Conservation (phyloP, 1,139 yeast species). For the Pichia terricola region DNA sequence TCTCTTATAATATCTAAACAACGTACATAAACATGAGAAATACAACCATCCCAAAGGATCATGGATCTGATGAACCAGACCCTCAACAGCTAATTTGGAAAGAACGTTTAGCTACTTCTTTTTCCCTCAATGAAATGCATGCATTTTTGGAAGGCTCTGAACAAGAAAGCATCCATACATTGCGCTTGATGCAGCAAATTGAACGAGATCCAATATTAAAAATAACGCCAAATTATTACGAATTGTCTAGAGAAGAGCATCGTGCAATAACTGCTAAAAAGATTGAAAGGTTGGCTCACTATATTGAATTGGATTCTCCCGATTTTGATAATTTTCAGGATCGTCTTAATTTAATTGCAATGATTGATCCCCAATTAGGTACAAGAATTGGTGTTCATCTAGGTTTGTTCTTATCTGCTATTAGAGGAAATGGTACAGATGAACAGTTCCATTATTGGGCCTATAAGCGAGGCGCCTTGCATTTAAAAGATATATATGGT, state of each 20-base stretch:
- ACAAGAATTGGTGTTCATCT: slow-evolving; percentile 43
- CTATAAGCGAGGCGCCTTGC: slow-evolving; percentile 56
- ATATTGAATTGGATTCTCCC: slow-evolving; percentile 34
- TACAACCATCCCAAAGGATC: too few species aligned
- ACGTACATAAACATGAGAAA: too few species aligned
- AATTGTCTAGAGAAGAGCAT: slow-evolving; percentile 33
- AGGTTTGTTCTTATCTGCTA: slow-evolving; percentile 39
- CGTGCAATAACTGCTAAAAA: slow-evolving; percentile 36
- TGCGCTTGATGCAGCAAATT: slow-evolving; percentile 33
- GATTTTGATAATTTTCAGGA: slow-evolving; percentile 29
- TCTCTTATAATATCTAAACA: too few species aligned
- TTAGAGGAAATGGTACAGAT: slow-evolving; percentile 43
- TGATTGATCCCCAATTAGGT: slow-evolving; percentile 41
- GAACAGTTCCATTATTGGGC: slow-evolving; percentile 67
- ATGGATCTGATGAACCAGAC: slow-evolving; percentile 25
- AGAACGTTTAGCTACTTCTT: slow-evolving; percentile 30
- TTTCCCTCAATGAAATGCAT: slow-evolving; percentile 38
- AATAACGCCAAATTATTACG: slow-evolving; percentile 32
- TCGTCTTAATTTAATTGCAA: slow-evolving; percentile 34
- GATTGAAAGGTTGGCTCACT: slow-evolving; percentile 35
- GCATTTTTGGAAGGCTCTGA: slow-evolving; percentile 37
- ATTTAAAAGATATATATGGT: slow-evolving; percentile 64
- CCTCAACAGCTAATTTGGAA: slow-evolving; percentile 30
- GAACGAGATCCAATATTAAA: slow-evolving; percentile 42
- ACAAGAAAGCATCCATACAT: slow-evolving; percentile 29